Base-by-base conservation (phyloP, 1,284 basidiomycete genomes). In the Ganoderma resinaceum region DNA sequence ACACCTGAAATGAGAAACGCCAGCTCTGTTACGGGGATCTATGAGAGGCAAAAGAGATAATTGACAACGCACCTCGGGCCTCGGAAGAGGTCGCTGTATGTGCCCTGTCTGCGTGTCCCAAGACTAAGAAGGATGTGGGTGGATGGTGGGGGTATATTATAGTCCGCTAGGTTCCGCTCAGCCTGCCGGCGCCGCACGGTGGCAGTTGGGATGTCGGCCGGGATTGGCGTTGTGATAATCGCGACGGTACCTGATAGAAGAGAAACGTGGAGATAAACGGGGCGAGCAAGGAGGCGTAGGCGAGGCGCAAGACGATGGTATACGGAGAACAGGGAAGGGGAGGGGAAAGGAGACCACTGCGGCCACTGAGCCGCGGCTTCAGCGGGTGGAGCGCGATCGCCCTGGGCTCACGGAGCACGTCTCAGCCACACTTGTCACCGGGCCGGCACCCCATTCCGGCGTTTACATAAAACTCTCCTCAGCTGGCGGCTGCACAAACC, bases 221-320 rank as follows among this genome's bases (percentile, higher is more conserved):
- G 37, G 37, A 26, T 38, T 38, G 35, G 37, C 23, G 58, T 60
- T 60, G 57, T 20, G 58, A 40, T 60, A 42, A 60, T 40, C 58
- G 33, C 20, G 33, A 37, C 11, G 9, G 33, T 35, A 31, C 18
- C 33, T 58, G 33, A 58, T 12, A 11, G 20, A 3, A 18, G 55
- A n/a, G 18, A 31, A n/a, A 18, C 26, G 58, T 29, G 58, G 37
- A 23, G n/a, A 23, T 23, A n/a, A 60, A 60, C 37, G 58, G 26
- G 58, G 58, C 37, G 11, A 23, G 23, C 38, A 29, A 38, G 37
- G 35, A 26, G 58, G 33, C 3, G 23, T 23, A 9, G 23, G 29
- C 58, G 58, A 60, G 58, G 58, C 58, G 14, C 11, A 60, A 12
- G 23, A 23, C 37, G 23, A 33, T 55, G 52, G 52, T 18, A 5